These are phyloP conservation scores for Trichoderma oligosporum DNA, from an alignment of 2,329 filamentous ascomycete species.

Conservation along the genomic window DNA sequence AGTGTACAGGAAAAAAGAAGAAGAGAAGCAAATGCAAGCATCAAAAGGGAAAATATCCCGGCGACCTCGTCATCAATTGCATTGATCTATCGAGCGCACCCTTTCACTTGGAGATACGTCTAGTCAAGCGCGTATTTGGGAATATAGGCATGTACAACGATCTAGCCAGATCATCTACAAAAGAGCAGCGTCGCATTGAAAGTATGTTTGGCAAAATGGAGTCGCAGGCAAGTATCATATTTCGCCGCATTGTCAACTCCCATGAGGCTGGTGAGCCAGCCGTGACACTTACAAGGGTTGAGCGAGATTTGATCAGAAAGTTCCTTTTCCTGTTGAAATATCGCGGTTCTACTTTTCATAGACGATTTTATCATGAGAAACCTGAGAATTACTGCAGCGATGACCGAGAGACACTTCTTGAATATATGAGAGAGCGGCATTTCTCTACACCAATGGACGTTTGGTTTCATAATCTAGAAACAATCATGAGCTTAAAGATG, in stretches of 20 bases:
- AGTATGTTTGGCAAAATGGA: not conserved
- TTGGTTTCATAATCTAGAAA: not conserved
- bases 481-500: not conserved
- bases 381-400: not conserved
- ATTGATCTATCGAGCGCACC: accelerated
- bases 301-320: not conserved
- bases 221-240: not conserved
- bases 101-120: not conserved
- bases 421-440: not conserved
- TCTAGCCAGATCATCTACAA: accelerated
- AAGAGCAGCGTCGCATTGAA: not conserved
- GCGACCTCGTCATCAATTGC: not conserved
- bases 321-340: not conserved
- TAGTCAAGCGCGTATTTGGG: not conserved
- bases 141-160: not conserved
- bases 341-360: not conserved
- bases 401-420: not conserved
- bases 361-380: not conserved
- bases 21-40: not conserved
- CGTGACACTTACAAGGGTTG: not conserved
- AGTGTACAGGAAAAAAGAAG: not conserved
- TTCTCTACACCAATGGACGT: not conserved
- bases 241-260: not conserved
- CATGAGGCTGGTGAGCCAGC: not conserved
- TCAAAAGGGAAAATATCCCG: not conserved